Evolutionary conservation across 345 rosid genomes (phyloP), one percentile per base, ranked within the genome.

Genomic region (Trapa incisa): DNA sequence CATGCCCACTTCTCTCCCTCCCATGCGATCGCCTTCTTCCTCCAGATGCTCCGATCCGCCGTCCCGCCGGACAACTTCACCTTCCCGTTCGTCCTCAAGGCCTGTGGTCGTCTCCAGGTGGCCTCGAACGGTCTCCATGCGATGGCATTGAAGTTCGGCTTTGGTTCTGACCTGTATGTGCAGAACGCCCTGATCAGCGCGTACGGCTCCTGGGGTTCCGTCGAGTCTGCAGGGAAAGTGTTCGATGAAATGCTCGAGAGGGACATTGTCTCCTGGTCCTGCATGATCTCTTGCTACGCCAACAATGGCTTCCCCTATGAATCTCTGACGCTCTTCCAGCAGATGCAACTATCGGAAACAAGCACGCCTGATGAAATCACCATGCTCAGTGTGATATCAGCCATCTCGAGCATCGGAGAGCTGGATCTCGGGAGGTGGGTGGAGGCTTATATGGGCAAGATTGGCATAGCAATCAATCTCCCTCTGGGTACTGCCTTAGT

Each of bases 41-140:
- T 68, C 61, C 41, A 47, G 61, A 82, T 83, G 87, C 84, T 63
- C 68, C 73, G 72, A n/a, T 45, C 60, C 29, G 73, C 74, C 61
- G 61, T 79, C 16, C 39, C 77, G 1, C 74, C 80, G 0, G 85
- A 85, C 67, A 73, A 79, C 76, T 83, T 74, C 78, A 85, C 89
- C 65, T 83, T 85, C 71, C 89, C 85, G 41, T 79, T 78, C 67
- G 81, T 81, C n/a, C 82, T 85, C 68, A 85, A 83, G 75, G 80
- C 87, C 17, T 73, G 76, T 47, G 76, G 80, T 8, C 75, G 80
- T 6, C 81, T 83, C 68, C 78, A 39, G 32, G 37, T 39, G 43
- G 48, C 37, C 16, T 78, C 77, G 12, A 41, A 36, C 41, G 74
- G 67, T 36, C 67, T 78, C 41, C 86, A 85, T 37, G 76, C 83